phyloP scores from a whole-genome alignment of 306 rosid species.

The Prunus mongolica region DNA sequence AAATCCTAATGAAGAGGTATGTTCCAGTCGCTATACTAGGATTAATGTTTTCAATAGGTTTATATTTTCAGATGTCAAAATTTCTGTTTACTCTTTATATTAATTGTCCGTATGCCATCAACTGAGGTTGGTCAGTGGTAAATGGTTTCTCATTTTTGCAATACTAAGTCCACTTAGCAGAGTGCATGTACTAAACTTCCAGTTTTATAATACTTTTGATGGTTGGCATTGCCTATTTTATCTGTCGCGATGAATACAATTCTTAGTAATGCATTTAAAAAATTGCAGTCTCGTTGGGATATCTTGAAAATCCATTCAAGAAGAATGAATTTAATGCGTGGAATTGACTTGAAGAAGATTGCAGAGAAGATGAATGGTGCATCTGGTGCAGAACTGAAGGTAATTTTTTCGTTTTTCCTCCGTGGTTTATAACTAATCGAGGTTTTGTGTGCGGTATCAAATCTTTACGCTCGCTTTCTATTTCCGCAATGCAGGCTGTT shows the following conservation, averaged over 20 bases:
- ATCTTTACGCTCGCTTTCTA: background rate
- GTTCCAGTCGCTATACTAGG: background rate
- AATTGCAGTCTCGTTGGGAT: slow-evolving; percentile 83
- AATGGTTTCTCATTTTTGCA: background rate
- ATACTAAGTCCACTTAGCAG: background rate
- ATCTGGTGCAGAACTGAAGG: slow-evolving; percentile 99
- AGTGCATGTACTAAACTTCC: background rate
- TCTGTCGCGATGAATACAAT: background rate
- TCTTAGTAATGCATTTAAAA: background rate
- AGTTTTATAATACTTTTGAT: background rate
- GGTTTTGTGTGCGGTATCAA: background rate
- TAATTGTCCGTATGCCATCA: background rate
- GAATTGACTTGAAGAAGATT: slow-evolving; percentile 96
- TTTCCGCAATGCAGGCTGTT: slow-evolving; percentile 61
- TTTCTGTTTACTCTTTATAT: background rate
- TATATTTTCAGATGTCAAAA: background rate
- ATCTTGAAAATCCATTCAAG: slow-evolving; percentile 96
- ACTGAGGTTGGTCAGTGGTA: background rate
- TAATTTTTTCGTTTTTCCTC: slow-evolving; percentile 14
- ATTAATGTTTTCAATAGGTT: background rate
- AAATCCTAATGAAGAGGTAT: slow-evolving; percentile 90
- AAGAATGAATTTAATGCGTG: slow-evolving; percentile 99
- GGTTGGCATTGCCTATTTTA: background rate
- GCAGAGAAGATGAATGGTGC: slow-evolving; percentile 99
- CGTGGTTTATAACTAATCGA: background rate